A percentile compares a stretch with the other conserved stretches of the same genome.
phyloP scores from a whole-genome alignment of 352 stramenopile species.

The Phytophthora tentaculata region DNA sequence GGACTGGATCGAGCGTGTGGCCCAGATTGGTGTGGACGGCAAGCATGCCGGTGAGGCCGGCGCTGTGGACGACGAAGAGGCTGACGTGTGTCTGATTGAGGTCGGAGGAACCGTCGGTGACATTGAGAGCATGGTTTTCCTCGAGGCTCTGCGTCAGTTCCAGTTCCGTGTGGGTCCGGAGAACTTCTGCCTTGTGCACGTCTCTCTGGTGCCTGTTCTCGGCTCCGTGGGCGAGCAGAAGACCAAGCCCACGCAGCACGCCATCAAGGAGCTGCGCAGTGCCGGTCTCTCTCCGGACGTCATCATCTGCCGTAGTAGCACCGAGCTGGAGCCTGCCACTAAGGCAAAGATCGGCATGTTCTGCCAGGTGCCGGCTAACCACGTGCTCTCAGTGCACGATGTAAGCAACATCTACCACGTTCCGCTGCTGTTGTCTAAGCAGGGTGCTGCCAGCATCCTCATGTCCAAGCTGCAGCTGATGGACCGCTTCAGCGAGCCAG shows the following conservation, averaged over 20 bases:
- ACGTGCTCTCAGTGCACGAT: slow-evolving; percentile 99
- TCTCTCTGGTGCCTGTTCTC: slow-evolving; percentile 98
- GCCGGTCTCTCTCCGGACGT: slow-evolving; percentile 96
- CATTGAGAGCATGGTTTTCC: slow-evolving; percentile 99
- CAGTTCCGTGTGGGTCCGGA: slow-evolving; percentile 97
- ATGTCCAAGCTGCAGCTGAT: slow-evolving; percentile 94
- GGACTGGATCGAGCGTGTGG: slow-evolving; percentile 98
- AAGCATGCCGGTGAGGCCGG: slow-evolving; percentile 41
- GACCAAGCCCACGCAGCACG: slow-evolving; percentile 99
- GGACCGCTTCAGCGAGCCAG: slow-evolving; percentile 78
- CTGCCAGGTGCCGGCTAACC: slow-evolving; percentile 95
- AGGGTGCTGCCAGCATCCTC: slow-evolving; percentile 94
- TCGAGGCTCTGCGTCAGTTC: slow-evolving; percentile 99
- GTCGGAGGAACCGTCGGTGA: slow-evolving; percentile 99
- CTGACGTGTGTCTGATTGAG: slow-evolving; percentile 99
- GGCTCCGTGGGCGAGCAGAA: slow-evolving; percentile 99
- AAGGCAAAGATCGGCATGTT: slow-evolving; percentile 99
- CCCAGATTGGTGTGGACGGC: slow-evolving; percentile 94
- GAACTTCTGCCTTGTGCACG: slow-evolving; percentile 99
- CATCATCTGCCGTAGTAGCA: slow-evolving; percentile 96
- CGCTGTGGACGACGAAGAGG: slow-evolving; percentile 42
- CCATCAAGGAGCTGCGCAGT: slow-evolving; percentile 97
- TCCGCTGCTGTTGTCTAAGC: slow-evolving; percentile 96
- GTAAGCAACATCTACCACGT: slow-evolving; percentile 99
- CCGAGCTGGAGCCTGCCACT: slow-evolving; percentile 93